Base-by-base conservation (phyloP, 257 asterid genomes). In the Pogostemon cablin region DNA sequence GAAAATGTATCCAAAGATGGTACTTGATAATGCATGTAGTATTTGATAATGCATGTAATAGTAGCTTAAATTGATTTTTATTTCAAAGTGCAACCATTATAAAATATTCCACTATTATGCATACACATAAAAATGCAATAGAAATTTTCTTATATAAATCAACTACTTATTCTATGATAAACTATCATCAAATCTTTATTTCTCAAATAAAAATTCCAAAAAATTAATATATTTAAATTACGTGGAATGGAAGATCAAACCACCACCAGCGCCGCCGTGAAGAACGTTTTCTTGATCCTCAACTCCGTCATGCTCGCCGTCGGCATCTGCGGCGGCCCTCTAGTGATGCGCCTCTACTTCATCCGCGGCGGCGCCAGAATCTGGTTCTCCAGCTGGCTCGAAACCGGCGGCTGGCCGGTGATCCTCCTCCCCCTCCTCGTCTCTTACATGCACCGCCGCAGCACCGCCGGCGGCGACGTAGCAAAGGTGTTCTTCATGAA, bases 291-390 rank as follows among this genome's bases (percentile, higher is more conserved):
- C 4, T 35, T 76, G 2, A 40, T 78, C 3, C 63, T 78, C 69
- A 69, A 74, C 58, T 38, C 67, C 41, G 0, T 69, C 79, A 6
- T 79, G 3, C 75, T 79, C 65, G 77, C 80, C 65, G 12, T 71
- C 54, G 80, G 83, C n/a, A 65, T 50, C 80, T 74, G 77, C 77
- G 75, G 77, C 80, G 80, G 80, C 9, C 83, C 83, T 11, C 7
- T 20, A 20, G 25, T 20, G 25, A 20, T 20, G 25, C 25, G 25
- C 25, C 25, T 20, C 25, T 0, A 20, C 80, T 79, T 65, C 83
- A 9, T 75, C 77, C 80, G 43, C 62, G 83, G 83, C 78, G 83
- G 83, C 72, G 53, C 54, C 1, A 9, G 75, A 2, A 46, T 79
- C 66, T 75, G 80, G 80, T 67, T 79, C 6, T 44, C 73, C 56